Percentiles rank a stretch among this genome's conserved stretches.
phyloP scores from a whole-genome alignment of 1,139 yeast genomes.

The Nakaseomyces sp. region DNA sequence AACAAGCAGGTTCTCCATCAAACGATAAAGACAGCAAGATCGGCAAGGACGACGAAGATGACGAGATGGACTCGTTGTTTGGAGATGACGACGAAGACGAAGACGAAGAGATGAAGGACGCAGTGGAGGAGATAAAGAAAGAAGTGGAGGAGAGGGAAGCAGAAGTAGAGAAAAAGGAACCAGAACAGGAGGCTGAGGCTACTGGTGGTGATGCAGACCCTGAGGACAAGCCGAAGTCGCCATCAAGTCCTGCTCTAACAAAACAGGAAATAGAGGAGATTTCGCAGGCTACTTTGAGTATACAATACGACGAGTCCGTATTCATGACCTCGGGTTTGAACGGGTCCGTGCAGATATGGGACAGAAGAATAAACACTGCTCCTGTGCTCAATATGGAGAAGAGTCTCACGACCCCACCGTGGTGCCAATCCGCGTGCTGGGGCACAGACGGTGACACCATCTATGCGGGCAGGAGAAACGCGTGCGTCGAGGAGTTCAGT shows the following conservation, averaged over 20 bases:
- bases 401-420: constrained; percentile 72
- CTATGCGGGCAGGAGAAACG: constrained; percentile 83
- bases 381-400: constrained; percentile 50
- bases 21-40: constrained; percentile 4
- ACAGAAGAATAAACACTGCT: constrained; percentile 42
- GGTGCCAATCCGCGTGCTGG: constrained; percentile 96
- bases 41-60: constrained; percentile 35
- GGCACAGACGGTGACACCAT: constrained; percentile 70
- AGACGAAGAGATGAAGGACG: constrained; percentile 22
- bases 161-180: background rate
- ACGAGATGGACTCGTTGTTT: constrained; percentile 69
- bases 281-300: constrained; percentile 21
- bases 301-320: constrained; percentile 44
- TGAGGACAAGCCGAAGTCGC: background rate
- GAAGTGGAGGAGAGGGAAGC: background rate
- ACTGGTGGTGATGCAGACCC: no score
- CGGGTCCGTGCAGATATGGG: constrained; percentile 82
- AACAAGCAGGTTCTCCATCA: background rate
- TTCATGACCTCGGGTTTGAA: constrained; percentile 79
- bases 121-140: background rate
- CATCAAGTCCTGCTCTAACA: background rate
- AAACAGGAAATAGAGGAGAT: constrained; percentile 22
- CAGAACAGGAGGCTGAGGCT: background rate
- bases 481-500: constrained; percentile 79
- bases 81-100: constrained; percentile 67